Percentiles rank a stretch among this genome's conserved stretches.
Conservation (phyloP, 2,329 filamentous ascomycete species). For the Beauveria rudraprayagi region DNA sequence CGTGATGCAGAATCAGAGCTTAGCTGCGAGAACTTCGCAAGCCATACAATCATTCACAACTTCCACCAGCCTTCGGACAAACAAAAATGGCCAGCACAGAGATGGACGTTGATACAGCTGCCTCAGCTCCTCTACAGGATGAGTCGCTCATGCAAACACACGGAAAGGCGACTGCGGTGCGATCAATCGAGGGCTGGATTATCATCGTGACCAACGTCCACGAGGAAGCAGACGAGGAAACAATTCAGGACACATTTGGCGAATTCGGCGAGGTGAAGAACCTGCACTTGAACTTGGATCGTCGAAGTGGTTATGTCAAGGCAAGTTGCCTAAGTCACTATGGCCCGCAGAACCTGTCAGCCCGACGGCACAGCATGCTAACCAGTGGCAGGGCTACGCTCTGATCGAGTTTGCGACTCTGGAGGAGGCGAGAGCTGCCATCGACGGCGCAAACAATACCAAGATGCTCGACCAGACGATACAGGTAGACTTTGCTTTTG, state of each 20-base stretch:
- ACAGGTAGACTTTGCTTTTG: conserved; percentile 77
- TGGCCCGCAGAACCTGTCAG: not conserved
- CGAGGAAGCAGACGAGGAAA: conserved; percentile 79
- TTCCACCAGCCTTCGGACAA: conserved; percentile 4
- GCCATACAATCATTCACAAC: not conserved
- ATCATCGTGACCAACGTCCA: conserved; percentile 80
- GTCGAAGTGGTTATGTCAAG: conserved; percentile 81
- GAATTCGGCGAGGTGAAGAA: conserved; percentile 86
- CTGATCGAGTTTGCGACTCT: conserved; percentile 78
- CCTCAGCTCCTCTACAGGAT: conserved; percentile 36
- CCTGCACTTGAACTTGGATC: conserved; percentile 72
- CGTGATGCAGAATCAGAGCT: not conserved
- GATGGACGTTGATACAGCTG: conserved; percentile 48
- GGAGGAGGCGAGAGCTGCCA: conserved; percentile 71
- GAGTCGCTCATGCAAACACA: conserved; percentile 63
- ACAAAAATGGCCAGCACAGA: conserved; percentile 44
- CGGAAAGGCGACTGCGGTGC: conserved; percentile 68
- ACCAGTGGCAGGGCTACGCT: conserved; percentile 59
- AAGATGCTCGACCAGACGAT: conserved; percentile 78
- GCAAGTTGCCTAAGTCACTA: conserved; percentile 31
- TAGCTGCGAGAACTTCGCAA: not conserved
- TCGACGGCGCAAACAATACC: conserved; percentile 68
- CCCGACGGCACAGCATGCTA: not conserved
- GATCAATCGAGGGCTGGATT: conserved; percentile 86
- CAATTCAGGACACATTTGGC: conserved; percentile 71